These are phyloP conservation scores for Chrysosporium queenslandicum DNA, from an alignment of 2,329 filamentous ascomycete species.

Conservation along the genomic window DNA sequence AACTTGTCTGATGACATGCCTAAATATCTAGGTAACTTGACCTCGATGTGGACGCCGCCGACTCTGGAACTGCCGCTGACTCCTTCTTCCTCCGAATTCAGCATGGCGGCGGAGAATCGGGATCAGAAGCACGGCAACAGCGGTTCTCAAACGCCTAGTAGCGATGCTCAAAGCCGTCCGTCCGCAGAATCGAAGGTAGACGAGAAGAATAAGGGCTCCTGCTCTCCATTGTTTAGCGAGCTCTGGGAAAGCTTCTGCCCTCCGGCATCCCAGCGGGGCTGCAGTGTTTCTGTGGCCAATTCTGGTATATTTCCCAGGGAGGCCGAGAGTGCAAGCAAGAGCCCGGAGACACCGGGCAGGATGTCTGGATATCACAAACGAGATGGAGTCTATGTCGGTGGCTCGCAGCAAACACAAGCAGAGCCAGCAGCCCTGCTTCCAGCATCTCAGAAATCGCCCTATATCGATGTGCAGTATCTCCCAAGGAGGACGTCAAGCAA, in stretches of 20 bases:
- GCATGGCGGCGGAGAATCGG: not conserved
- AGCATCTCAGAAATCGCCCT: conserved; percentile 6
- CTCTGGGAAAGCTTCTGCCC: not conserved
- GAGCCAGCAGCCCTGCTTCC: not conserved
- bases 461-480: conserved; percentile 17
- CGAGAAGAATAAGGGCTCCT: not conserved
- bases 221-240: not conserved
- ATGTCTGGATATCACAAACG: conserved; percentile 1
- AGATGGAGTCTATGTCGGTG: conserved; percentile 2
- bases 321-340: not conserved
- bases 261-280: not conserved
- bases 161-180: not conserved
- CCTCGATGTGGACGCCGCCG: conserved; percentile 12
- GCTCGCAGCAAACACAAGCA: not conserved
- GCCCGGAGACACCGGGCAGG: not conserved
- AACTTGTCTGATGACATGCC: conserved; percentile 6
- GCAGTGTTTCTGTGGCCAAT: not conserved
- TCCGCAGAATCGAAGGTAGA: conserved; percentile 1
- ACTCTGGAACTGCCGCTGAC: conserved; percentile 6
- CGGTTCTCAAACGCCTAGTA: not conserved
- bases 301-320: not conserved
- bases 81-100: conserved; percentile 8
- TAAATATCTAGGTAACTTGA: conserved; percentile 7
- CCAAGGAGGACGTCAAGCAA: conserved; percentile 16
- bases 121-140: not conserved